phyloP scores from a whole-genome alignment of 805 yeast genomes.

The Candida chauliodis region DNA sequence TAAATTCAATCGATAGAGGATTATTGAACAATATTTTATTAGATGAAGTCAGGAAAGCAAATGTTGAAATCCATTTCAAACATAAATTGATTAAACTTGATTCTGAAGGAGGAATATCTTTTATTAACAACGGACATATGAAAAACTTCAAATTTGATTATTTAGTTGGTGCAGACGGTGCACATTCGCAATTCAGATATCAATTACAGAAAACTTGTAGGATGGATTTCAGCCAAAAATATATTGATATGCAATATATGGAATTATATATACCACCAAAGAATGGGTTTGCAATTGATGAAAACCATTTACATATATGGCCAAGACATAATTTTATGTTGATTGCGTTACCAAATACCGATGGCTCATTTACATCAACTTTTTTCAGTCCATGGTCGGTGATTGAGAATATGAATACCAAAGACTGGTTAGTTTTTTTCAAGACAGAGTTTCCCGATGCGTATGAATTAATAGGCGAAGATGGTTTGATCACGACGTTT shows the following conservation, averaged over 20 bases:
- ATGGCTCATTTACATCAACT: constrained; percentile 86
- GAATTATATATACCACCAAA: constrained; percentile 73
- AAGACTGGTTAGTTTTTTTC: constrained; percentile 54
- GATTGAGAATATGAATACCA: constrained; percentile 50
- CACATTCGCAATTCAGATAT: constrained; percentile 68
- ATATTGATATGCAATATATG: constrained; percentile 78
- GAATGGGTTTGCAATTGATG: constrained; percentile 50
- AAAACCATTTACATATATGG: constrained; percentile 89
- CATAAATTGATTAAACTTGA: constrained; percentile 46
- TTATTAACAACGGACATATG: constrained; percentile 11
- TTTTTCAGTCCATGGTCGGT: constrained; percentile 78
- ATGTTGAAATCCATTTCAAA: constrained; percentile 48
- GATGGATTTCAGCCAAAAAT: constrained; percentile 71
- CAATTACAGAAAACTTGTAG: constrained; percentile 64
- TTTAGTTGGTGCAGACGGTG: constrained; percentile 83
- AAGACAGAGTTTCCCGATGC: constrained; percentile 70
- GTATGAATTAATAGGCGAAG: constrained; percentile 58
- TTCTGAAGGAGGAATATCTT: constrained; percentile 2
- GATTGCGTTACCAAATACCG: constrained; percentile 81
- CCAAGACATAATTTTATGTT: constrained; percentile 84
- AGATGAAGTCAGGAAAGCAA: constrained; percentile 50
- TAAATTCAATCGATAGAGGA: constrained; percentile 80
- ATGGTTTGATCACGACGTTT: constrained; percentile 47
- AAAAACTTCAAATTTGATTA: constrained; percentile 44
- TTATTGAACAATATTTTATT: constrained; percentile 62